Conservation (phyloP, 1,284 basidiomycete species). For the Irpex sp. region DNA sequence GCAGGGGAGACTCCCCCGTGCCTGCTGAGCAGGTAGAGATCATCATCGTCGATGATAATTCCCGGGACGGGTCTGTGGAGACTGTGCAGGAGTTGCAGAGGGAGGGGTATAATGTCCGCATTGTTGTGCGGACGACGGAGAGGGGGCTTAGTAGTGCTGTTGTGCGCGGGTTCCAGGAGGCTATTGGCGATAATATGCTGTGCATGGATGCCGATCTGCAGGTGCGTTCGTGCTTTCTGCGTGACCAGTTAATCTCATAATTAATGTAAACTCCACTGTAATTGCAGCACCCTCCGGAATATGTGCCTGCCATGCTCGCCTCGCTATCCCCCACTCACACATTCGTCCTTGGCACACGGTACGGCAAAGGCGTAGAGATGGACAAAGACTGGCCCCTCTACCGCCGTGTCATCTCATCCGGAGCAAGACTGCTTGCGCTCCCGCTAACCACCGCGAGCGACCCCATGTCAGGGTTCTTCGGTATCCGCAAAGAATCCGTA, state of each 20-base stretch:
- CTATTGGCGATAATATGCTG: conserved; percentile 36
- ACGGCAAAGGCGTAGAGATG: conserved; percentile 39
- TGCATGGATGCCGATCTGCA: conserved; percentile 46
- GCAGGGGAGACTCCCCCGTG: conserved; percentile 25
- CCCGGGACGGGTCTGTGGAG: conserved; percentile 40
- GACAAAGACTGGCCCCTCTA: conserved; percentile 43
- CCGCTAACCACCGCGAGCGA: conserved; percentile 39
- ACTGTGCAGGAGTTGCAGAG: conserved; percentile 33
- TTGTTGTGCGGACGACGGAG: conserved; percentile 38
- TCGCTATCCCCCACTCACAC: conserved; percentile 28
- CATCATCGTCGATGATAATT: conserved; percentile 46
- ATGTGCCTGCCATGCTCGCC: conserved; percentile 34
- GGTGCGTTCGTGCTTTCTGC: too few relatives aligned
- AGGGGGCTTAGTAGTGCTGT: conserved; percentile 40
- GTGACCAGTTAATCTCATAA: too few relatives aligned
- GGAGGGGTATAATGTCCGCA: conserved; percentile 39
- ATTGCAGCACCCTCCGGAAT: conserved; percentile 44
- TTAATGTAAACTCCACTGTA: too few relatives aligned
- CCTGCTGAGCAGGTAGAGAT: conserved; percentile 33
- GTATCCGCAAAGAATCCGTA: conserved; percentile 35
- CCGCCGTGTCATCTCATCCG: conserved; percentile 38
- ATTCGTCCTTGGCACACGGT: conserved; percentile 41
- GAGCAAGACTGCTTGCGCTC: conserved; percentile 38
- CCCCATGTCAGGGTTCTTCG: conserved; percentile 46
- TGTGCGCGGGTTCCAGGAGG: conserved; percentile 39